Evolutionary conservation across 192 early-diverging fungal species (phyloP), one percentile per base, ranked within the genome.

Genomic region (Jimgerdemannia flammicorona): DNA sequence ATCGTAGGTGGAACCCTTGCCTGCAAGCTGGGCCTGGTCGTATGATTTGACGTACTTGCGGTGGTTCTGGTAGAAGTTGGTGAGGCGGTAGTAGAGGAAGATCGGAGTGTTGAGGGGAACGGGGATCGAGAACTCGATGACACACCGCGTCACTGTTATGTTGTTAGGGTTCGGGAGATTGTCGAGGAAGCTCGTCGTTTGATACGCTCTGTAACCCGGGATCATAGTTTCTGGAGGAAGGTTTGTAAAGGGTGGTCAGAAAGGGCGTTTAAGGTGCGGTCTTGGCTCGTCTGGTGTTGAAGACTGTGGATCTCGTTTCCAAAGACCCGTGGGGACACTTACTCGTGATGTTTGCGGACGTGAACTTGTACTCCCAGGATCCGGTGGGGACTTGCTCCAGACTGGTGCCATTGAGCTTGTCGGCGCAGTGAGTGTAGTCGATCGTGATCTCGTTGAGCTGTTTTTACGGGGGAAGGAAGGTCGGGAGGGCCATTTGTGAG

Each of bases 21-120:
- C 96, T 43, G 87, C 84, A 7, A 98, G 88, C 78, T 99, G 97
- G 70, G 91, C 88, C 42, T 88, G 80, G 78, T 93, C 91, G 77
- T 94, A 90, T 80, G 91, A 93, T 80, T 97, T 96, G 39, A 98
- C 94, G 77, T 99, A 99, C 70, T 92, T 90, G 63, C 98, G 90
- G 75, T 99, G 96, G 86, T 99, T 99, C 81, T 99, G 98, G 82
- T 97, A 99, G 83, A 99, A 99, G 82, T 97, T 96, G 43, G 97
- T 97, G 70, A 99, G 90, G 66, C 93, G 85, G 77, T 98, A 98
- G 83, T 99, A 99, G 69, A 99, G 74, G 76, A 91, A 99, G 73
- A 99, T 92, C 4, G 94, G 93, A 4, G 89, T 72, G 66, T 86
- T 87, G 80, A 99, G 78, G 44, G 82, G 77, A 71, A 86, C 85